Base-by-base conservation (phyloP, 805 yeast genomes). In the Ogataea pini region DNA sequence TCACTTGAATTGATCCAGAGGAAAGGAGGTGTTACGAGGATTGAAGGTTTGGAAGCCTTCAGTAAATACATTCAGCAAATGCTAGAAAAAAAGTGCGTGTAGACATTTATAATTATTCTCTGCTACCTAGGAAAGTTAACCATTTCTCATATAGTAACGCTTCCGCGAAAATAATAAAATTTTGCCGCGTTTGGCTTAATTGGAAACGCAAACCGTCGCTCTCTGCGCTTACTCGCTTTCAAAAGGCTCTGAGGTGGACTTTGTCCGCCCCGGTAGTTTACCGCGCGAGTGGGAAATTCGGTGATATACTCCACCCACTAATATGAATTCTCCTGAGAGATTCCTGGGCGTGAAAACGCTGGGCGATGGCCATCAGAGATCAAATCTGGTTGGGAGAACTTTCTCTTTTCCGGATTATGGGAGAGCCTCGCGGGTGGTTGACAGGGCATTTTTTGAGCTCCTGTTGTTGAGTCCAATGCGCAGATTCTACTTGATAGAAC, bases 201-300 rank as follows among this genome's bases (percentile, higher is more conserved):
- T 43, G 54, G 31, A 39, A 47, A 43, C 47, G 57, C 57, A 50
- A 52, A 48, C 51, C 55, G 59, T 48, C 56, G 54, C 48, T 55
- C 48, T 67, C 69, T 64, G 62, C 66, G 69, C 61, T 57, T 61
- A 66, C 71, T 66, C 68, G 69, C 58, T 46, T 48, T 55, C 71
- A 60, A 45, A 62, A 62, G 67, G 62, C 49, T 38, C 43, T 31
- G 17, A n/a, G 37, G 33, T 22, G 17, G 19, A 36, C 20, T 25
- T 13, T 12, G 16, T 16, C 10, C n/a, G 37, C 36, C 34, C 34
- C 18, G 25, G 25, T 31, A n/a, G 34, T 8, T 14, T 10, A 34
- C 32, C 25, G 49, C 29, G 68, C 69, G 70, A 67, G 72, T 67
- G 72, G 72, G 72, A 68, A 68, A 68, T 68, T 68, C 72, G 72